Percentiles rank a stretch among this genome's conserved stretches.
These are phyloP conservation scores for Lecanosticta acicola DNA, from an alignment of 2,329 filamentous ascomycete species.

Conservation along the genomic window DNA sequence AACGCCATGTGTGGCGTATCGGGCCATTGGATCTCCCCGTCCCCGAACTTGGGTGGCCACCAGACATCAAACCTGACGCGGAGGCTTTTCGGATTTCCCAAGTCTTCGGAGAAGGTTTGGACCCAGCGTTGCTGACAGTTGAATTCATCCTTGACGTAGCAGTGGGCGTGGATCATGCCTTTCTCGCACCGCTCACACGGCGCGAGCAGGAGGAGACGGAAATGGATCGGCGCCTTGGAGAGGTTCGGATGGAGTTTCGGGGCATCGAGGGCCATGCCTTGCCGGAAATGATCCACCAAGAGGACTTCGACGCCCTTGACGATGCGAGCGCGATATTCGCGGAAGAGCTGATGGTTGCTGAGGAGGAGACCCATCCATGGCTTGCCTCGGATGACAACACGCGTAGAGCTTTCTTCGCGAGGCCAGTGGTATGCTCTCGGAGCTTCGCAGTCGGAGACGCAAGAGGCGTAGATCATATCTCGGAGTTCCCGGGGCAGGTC, in stretches of 20 bases:
- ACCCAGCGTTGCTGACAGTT: background rate
- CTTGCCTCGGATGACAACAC: background rate
- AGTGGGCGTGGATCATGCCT: background rate
- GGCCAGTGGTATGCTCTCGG: background rate
- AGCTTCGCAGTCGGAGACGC: background rate
- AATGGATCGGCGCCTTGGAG: background rate
- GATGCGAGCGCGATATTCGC: background rate
- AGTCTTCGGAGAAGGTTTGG: background rate
- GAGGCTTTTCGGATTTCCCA: background rate
- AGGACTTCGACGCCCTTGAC: background rate
- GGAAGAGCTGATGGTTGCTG: background rate
- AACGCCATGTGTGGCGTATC: background rate
- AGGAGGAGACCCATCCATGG: background rate
- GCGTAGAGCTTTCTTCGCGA: background rate
- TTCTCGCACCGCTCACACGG: background rate
- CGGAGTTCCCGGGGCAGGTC: constrained; percentile 3
- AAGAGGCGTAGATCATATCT: background rate
- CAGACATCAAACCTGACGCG: background rate
- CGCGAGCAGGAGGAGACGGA: background rate
- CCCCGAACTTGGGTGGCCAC: background rate
- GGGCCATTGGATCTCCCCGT: background rate
- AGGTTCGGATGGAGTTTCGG: background rate
- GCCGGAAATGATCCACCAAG: background rate
- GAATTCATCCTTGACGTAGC: background rate
- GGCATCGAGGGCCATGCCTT: background rate